A percentile compares a stretch with the other conserved stretches of the same genome.
Conservation (phyloP, 306 rosid species). For the Cercis canadensis region DNA sequence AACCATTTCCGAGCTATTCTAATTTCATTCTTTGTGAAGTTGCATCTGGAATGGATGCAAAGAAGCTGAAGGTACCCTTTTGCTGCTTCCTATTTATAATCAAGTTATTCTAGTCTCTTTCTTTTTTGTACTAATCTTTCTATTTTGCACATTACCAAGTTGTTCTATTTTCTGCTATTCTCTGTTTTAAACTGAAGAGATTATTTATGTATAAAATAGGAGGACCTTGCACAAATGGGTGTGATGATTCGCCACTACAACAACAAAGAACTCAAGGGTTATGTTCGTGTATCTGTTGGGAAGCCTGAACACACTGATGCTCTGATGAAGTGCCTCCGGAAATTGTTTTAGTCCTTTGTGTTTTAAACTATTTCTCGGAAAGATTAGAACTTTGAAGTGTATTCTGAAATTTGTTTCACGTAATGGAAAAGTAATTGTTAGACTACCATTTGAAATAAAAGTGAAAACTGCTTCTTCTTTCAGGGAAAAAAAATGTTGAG, state of each 20-base stretch:
- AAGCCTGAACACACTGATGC: constrained; percentile 89
- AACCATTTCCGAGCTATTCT: constrained; percentile 88
- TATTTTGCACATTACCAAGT: too few species aligned
- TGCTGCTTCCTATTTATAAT: neutral
- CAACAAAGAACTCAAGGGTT: constrained; percentile 87
- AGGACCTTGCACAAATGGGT: constrained; percentile 92
- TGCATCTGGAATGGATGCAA: constrained; percentile 80
- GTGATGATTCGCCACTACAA: constrained; percentile 97
- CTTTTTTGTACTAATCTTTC: neutral
- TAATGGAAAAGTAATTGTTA: neutral
- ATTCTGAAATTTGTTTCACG: neutral
- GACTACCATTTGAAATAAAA: neutral
- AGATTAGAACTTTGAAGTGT: too few species aligned
- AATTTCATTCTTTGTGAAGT: constrained; percentile 96
- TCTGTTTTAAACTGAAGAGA: neutral
- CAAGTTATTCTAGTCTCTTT: too few species aligned
- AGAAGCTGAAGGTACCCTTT: constrained; percentile 79
- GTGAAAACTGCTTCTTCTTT: too few species aligned
- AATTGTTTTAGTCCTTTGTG: constrained; percentile 36
- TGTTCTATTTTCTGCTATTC: neutral
- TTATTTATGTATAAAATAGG: constrained; percentile 48
- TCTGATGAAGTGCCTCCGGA: constrained; percentile 70
- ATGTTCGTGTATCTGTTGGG: constrained; percentile 89
- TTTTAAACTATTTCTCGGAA: neutral
- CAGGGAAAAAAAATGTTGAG: too few species aligned